Evolutionary conservation across 306 rosid genomes (phyloP).

Genomic region (Rosa multiflora): DNA sequence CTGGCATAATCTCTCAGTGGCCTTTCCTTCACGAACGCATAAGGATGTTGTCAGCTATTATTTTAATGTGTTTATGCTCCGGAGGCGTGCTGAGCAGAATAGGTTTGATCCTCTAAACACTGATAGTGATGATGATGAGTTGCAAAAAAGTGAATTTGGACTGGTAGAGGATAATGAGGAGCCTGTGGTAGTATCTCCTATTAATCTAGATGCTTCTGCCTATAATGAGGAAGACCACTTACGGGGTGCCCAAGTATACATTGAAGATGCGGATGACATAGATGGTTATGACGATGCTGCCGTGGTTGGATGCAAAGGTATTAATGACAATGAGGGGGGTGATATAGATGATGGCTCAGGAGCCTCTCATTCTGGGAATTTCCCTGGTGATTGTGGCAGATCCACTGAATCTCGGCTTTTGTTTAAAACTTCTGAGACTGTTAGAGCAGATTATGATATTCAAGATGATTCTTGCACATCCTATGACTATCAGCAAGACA

Average conservation of each 20-base stretch:
- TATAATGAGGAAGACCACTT: slow-evolving; percentile 19
- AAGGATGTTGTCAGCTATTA: slow-evolving; percentile 41
- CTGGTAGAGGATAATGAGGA: slow-evolving; percentile 21
- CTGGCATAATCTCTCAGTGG: slow-evolving; percentile 27
- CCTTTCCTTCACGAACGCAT: slow-evolving; percentile 29
- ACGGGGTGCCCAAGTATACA: slow-evolving; percentile 20
- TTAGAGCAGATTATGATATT: slow-evolving; percentile 16
- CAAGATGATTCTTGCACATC: slow-evolving; percentile 41
- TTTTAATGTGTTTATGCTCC: slow-evolving; percentile 40
- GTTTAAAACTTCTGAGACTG: slow-evolving; percentile 11
- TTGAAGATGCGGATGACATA: slow-evolving; percentile 27
- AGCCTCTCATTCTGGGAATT: slow-evolving; percentile 7
- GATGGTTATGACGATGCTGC: slow-evolving; percentile 11
- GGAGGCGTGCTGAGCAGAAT: slow-evolving; percentile 37
- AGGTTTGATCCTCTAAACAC: slow-evolving; percentile 29
- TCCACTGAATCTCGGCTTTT: neutral
- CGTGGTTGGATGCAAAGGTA: slow-evolving; percentile 10
- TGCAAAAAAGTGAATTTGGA: slow-evolving; percentile 29
- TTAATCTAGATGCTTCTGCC: slow-evolving; percentile 19
- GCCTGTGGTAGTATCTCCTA: slow-evolving; percentile 33
- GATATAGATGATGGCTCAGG: slow-evolving; percentile 29
- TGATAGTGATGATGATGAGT: slow-evolving; percentile 43
- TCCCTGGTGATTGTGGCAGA: slow-evolving; percentile 8
- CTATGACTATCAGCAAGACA: slow-evolving; percentile 23
- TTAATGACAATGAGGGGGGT: slow-evolving; percentile 29